A percentile compares a stretch with the other conserved stretches of the same genome.
Conservation (phyloP, 768 basidiomycete species). For the Phaeotremella fagi region DNA sequence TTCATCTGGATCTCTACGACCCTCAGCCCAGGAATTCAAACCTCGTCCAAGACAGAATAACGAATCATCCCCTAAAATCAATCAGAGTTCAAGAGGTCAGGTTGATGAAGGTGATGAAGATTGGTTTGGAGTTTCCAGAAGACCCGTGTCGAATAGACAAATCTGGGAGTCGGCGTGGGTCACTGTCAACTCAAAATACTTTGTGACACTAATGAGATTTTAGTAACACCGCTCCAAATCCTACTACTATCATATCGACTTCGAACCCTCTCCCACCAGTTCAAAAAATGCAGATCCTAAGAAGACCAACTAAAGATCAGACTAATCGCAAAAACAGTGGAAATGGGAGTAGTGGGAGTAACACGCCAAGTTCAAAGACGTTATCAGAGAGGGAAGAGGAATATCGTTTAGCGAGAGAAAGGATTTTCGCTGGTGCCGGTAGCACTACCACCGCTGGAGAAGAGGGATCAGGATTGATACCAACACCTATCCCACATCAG, state of each 20-base stretch:
- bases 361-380: slow-evolving; percentile 46
- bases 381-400: slow-evolving; percentile 35
- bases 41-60: no score
- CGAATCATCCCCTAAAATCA: no score
- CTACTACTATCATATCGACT: slow-evolving; percentile 6
- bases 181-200: not conserved
- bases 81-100: not conserved
- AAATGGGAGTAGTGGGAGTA: not conserved
- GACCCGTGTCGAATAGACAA: slow-evolving; percentile 20
- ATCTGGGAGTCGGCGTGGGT: slow-evolving; percentile 33
- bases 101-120: slow-evolving; percentile 10
- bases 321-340: not conserved
- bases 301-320: not conserved
- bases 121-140: slow-evolving; percentile 16
- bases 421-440: slow-evolving; percentile 30
- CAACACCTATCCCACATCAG: not conserved
- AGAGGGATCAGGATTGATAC: not conserved
- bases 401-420: slow-evolving; percentile 35
- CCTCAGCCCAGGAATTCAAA: slow-evolving; percentile 15
- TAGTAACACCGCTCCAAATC: slow-evolving; percentile 8
- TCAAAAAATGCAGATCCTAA: slow-evolving; percentile 5
- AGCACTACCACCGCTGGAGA: not conserved
- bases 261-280: not conserved
- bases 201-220: not conserved
- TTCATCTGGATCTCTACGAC: no score